phyloP scores from a whole-genome alignment of 768 basidiomycete species.

The Leccinum boreale region DNA sequence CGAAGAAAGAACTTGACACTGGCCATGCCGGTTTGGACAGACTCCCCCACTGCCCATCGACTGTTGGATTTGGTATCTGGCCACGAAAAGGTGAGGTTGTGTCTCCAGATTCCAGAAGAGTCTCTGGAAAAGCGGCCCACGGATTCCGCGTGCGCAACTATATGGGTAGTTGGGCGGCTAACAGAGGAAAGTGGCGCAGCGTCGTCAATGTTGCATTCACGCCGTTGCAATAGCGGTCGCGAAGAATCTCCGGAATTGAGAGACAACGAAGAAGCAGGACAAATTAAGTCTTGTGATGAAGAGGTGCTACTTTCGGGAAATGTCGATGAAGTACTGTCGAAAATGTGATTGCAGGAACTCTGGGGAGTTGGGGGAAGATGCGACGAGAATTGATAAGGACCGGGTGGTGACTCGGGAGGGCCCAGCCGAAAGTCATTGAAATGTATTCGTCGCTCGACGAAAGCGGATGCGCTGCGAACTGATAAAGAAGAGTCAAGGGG shows the following conservation, averaged over 20 bases:
- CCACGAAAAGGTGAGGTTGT: slow-evolving; percentile 70
- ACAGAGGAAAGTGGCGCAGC: slow-evolving; percentile 6
- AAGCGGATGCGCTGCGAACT: slow-evolving; percentile 60
- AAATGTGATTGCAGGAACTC: slow-evolving; percentile 28
- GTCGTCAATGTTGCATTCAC: slow-evolving; percentile 14
- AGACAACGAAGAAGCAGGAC: slow-evolving; percentile 21
- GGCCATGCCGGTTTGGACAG: slow-evolving; percentile 60
- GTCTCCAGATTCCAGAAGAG: slow-evolving; percentile 55
- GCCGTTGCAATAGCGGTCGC: slow-evolving; percentile 23
- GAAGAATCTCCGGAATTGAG: slow-evolving; percentile 24
- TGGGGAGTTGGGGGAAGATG: slow-evolving; percentile 17
- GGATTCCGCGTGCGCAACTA: slow-evolving; percentile 58
- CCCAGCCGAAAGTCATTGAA: slow-evolving; percentile 41
- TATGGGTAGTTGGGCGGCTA: slow-evolving; percentile 41
- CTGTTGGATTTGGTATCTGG: slow-evolving; percentile 63
- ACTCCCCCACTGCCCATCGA: slow-evolving; percentile 80
- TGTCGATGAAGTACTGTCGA: slow-evolving; percentile 15
- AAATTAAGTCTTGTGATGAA: slow-evolving; percentile 21
- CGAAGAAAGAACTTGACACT: slow-evolving; percentile 69
- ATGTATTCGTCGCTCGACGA: slow-evolving; percentile 70
- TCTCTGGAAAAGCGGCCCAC: slow-evolving; percentile 55
- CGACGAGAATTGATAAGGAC: slow-evolving; percentile 17
- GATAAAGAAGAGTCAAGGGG: slow-evolving; percentile 54
- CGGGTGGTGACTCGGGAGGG: slow-evolving; percentile 24
- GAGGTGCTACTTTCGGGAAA: slow-evolving; percentile 6